Percentiles rank a stretch among this genome's conserved stretches.
phyloP scores from a whole-genome alignment of 345 rosid species.

The Atalantia buxifolia region DNA sequence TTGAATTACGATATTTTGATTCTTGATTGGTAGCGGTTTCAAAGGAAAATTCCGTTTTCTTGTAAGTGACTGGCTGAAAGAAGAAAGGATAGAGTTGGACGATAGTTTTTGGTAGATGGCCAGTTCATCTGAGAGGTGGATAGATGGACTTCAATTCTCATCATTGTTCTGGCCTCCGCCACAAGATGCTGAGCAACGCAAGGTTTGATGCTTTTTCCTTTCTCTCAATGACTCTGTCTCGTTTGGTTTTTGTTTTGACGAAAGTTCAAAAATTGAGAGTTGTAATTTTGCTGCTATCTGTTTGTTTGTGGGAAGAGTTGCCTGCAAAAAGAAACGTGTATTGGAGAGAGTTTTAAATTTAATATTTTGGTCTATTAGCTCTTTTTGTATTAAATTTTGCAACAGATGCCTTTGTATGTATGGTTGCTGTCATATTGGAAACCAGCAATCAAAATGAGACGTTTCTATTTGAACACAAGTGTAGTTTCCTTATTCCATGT shows the following conservation, averaged over 20 bases:
- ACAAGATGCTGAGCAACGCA: constrained; percentile 65
- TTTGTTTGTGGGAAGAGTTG: neutral
- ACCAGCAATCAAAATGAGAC: neutral
- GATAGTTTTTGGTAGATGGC: constrained; percentile 41
- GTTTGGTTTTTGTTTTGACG: neutral
- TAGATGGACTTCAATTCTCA: constrained; percentile 85
- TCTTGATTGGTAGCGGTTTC: constrained; percentile 42
- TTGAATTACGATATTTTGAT: constrained; percentile 46
- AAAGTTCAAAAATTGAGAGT: neutral
- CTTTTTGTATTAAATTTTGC: neutral
- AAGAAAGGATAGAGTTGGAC: constrained; percentile 5
- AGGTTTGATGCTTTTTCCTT: constrained; percentile 30
- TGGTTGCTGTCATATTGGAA: neutral
- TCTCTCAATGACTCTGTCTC: neutral
- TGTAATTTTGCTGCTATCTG: neutral
- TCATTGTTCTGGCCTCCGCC: constrained; percentile 90
- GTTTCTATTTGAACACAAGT: neutral
- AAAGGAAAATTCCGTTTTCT: neutral
- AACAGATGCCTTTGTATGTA: neutral
- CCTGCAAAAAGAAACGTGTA: neutral
- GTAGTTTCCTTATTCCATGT: neutral
- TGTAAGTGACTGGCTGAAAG: neutral
- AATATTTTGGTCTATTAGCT: neutral
- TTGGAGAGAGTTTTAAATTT: neutral
- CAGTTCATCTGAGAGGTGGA: constrained; percentile 81